Percentiles rank a stretch among this genome's conserved stretches.
These are phyloP conservation scores for Ilex asprella DNA, from an alignment of 257 asterid genomes.

Conservation along the genomic window DNA sequence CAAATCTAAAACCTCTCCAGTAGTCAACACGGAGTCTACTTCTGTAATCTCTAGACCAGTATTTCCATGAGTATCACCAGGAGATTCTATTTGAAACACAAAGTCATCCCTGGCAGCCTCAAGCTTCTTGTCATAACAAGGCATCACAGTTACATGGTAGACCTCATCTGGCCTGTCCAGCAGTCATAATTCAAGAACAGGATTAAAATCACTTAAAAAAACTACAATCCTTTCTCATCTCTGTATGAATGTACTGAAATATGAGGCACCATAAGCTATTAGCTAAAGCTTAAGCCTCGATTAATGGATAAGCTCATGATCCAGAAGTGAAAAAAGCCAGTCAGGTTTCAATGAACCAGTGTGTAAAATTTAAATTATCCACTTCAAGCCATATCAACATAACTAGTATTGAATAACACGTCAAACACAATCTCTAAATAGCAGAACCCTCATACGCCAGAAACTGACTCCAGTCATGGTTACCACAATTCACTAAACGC, in stretches of 20 bases:
- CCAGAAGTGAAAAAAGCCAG: too few relatives aligned
- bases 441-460: too few relatives aligned
- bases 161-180: conserved; percentile 74
- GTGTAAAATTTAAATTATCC: too few relatives aligned
- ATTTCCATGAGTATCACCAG: conserved; percentile 23
- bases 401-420: too few relatives aligned
- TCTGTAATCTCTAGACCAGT: conserved; percentile 36
- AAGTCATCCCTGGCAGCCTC: conserved; percentile 97
- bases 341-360: too few relatives aligned
- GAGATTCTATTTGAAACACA: conserved; percentile 54
- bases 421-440: too few relatives aligned
- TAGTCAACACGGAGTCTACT: conserved; percentile 93
- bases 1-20: conserved; percentile 89
- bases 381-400: too few relatives aligned
- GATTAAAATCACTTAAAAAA: not conserved
- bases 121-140: conserved; percentile 97
- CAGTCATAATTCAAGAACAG: conserved; percentile 9
- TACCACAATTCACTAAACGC: too few relatives aligned
- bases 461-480: too few relatives aligned
- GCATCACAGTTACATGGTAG: conserved; percentile 97
- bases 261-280: not conserved
- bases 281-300: too few relatives aligned
- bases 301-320: too few relatives aligned
- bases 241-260: not conserved
- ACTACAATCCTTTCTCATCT: not conserved